Evolutionary conservation across 139 green algal genomes (phyloP), one percentile per base, ranked within the genome.

Genomic region (Picochlorum sp.): DNA sequence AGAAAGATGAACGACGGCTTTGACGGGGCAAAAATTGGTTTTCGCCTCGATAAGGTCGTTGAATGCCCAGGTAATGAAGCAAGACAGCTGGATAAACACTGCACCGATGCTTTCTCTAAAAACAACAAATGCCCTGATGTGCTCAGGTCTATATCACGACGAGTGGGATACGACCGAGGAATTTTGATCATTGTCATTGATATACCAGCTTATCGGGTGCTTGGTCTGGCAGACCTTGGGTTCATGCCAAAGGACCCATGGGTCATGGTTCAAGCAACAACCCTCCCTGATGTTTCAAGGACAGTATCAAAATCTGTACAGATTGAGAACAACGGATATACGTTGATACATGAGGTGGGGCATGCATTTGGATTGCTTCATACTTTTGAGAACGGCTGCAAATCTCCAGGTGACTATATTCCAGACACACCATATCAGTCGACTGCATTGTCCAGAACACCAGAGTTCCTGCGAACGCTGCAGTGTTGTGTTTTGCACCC

Each of bases 1-100:
- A n/a, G 47, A 54, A 54, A 54, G 47, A n/a, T 54, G 47, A 54
- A 54, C 47, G 47, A 54, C 15, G 47, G 47, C 10, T 54, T 54
- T 54, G 18, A 54, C 15, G 47, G 6, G 15, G 1, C 47, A n/a
- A 54, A 54, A 54, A 54, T 54, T 54, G 18, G 47, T 13, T 54
- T 54, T 18, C 9, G 47, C 47, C 47, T 54, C 47, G 47, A 54
- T 54, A 54, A 54, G 2, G n/a, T 23, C 11, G 47, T 54, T 54
- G 47, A 54, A 23, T 54, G 47, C 11, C 18, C 47, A 54, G 8
- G 16, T 10, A 54, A n/a, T 11, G 47, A 54, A 24, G 47, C 47
- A 18, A 54, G 23, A 13, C 16, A 54, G n/a, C 47, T 54, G 16
- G 11, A 54, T 18, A 54, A 54, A 54, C 15, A 18, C 47, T 54